phyloP scores from a whole-genome alignment of 164 flowering plant genomes.

The Kalanchoe fedtschenkoi region DNA sequence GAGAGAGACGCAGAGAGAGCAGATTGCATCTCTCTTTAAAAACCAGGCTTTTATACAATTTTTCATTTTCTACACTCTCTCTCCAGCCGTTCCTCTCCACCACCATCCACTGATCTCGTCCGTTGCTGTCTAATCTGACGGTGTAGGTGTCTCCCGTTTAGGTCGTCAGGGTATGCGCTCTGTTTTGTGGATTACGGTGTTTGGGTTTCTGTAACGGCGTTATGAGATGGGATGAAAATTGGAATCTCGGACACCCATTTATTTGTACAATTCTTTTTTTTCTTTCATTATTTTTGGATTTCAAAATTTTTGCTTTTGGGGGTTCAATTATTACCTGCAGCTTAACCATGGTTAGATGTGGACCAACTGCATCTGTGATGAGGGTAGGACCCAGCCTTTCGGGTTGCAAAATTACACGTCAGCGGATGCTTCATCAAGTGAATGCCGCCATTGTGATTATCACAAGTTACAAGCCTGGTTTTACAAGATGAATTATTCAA shows the following conservation, averaged over 20 bases:
- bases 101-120: neutral
- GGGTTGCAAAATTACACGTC: no score
- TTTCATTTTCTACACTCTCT: constrained; percentile 10
- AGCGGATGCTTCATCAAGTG: no score
- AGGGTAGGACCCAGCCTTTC: no score
- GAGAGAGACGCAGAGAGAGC: constrained; percentile 11
- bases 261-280: no score
- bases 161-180: neutral
- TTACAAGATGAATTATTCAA: no score
- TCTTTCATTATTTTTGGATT: neutral
- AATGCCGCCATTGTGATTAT: no score
- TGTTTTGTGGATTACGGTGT: neutral
- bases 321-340: neutral
- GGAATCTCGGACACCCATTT: neutral
- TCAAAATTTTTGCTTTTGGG: neutral
- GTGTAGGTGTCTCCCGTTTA: constrained; percentile 2
- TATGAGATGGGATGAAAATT: neutral
- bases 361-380: neutral
- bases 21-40: constrained; percentile 17
- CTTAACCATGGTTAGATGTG: constrained; percentile 3
- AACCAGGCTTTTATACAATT: constrained; percentile 16
- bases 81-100: constrained; percentile 11
- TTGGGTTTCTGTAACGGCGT: constrained; percentile 6
- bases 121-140: constrained; percentile 16
- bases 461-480: no score